These are phyloP conservation scores for Bipolaris sorokiniana DNA, from an alignment of 2,329 filamentous ascomycete species.

Conservation along the genomic window DNA sequence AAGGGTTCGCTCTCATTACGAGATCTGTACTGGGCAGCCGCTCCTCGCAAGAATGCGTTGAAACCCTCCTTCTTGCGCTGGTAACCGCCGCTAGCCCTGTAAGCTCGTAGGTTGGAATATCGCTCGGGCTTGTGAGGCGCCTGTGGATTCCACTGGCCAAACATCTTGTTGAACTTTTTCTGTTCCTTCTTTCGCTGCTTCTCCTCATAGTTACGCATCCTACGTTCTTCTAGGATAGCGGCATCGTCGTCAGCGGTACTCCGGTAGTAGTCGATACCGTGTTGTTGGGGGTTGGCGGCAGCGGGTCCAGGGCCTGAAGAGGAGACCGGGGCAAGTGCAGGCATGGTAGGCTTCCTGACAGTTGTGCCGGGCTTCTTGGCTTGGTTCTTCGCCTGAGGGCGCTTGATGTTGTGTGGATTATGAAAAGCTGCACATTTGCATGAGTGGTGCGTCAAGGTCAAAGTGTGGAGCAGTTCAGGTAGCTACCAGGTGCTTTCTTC, in stretches of 20 bases:
- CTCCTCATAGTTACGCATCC: slow-evolving; percentile 74
- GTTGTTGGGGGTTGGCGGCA: slow-evolving; percentile 23
- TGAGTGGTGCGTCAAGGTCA: slow-evolving; percentile 36
- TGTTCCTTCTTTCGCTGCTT: slow-evolving; percentile 64
- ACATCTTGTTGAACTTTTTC: slow-evolving; percentile 74
- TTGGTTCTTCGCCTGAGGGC: slow-evolving; percentile 42
- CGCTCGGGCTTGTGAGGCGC: slow-evolving; percentile 33
- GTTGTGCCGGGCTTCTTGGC: slow-evolving; percentile 30
- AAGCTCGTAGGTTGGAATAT: slow-evolving; percentile 37
- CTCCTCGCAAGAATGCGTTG: slow-evolving; percentile 29
- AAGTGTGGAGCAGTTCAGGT: slow-evolving; percentile 29
- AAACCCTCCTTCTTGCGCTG: slow-evolving; percentile 33
- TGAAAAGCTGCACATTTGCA: slow-evolving; percentile 39
- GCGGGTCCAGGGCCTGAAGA: slow-evolving; percentile 23
- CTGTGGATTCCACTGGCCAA: slow-evolving; percentile 53
- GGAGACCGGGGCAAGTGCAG: slow-evolving; percentile 23
- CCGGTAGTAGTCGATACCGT: slow-evolving; percentile 64
- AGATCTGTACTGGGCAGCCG: slow-evolving; percentile 19
- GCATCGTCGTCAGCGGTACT: slow-evolving; percentile 81
- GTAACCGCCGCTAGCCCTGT: slow-evolving; percentile 35
- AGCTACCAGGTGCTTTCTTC: slow-evolving; percentile 46
- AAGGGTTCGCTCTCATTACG: slow-evolving; percentile 22
- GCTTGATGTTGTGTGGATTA: slow-evolving; percentile 44
- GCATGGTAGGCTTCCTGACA: slow-evolving; percentile 36
- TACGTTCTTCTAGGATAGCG: slow-evolving; percentile 66